phyloP scores from a whole-genome alignment of 2,329 filamentous ascomycete species.

The Tricladium varicosporioides region DNA sequence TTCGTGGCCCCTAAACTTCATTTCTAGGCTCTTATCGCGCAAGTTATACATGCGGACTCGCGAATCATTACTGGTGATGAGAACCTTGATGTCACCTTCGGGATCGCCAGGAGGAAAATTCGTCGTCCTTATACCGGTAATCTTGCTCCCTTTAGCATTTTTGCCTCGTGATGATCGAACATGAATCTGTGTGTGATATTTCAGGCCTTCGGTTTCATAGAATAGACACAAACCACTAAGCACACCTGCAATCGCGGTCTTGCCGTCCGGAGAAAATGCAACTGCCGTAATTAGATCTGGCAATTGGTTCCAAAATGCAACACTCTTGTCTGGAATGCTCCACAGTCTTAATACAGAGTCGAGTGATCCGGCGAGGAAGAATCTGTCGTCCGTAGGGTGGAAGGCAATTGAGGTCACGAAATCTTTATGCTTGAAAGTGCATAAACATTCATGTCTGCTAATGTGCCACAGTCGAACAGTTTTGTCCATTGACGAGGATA shows the following conservation, averaged over 20 bases:
- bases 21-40: slow-evolving; percentile 77
- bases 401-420: slow-evolving; percentile 95
- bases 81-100: slow-evolving; percentile 68
- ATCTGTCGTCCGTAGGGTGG: slow-evolving; percentile 90
- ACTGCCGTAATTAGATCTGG: slow-evolving; percentile 93
- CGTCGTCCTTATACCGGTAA: slow-evolving; percentile 86
- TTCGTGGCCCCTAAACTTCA: slow-evolving; percentile 89
- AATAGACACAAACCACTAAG: slow-evolving; percentile 84
- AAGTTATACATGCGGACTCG: slow-evolving; percentile 87
- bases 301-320: slow-evolving; percentile 75
- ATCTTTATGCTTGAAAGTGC: slow-evolving; percentile 91
- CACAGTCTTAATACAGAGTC: slow-evolving; percentile 86
- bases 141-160: slow-evolving; percentile 95
- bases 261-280: slow-evolving; percentile 89
- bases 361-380: slow-evolving; percentile 91
- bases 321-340: slow-evolving; percentile 96
- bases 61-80: slow-evolving; percentile 95
- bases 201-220: slow-evolving; percentile 89
- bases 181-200: slow-evolving; percentile 80
- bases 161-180: slow-evolving; percentile 90
- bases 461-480: slow-evolving; percentile 94
- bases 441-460: slow-evolving; percentile 79
- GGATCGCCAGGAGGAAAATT: slow-evolving; percentile 53
- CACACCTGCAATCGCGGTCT: slow-evolving; percentile 83
- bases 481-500: slow-evolving; percentile 98